These are phyloP conservation scores for Mycena maculata DNA, from an alignment of 768 basidiomycete genomes.

Conservation along the genomic window DNA sequence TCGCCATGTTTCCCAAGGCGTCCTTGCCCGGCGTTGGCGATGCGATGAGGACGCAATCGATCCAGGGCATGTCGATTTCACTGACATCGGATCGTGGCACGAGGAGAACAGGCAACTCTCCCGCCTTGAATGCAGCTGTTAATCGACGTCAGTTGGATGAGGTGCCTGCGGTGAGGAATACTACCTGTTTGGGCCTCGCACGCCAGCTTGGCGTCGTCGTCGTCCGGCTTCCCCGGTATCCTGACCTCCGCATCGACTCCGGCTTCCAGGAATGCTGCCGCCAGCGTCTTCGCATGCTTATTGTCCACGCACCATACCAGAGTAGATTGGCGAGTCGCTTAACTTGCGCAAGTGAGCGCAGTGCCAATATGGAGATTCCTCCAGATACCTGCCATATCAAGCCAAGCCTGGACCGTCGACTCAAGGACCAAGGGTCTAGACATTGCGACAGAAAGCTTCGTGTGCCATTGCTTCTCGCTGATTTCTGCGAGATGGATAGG, in stretches of 20 bases:
- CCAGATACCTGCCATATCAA: constrained; percentile 5
- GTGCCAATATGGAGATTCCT: background rate
- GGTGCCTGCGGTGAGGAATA: background rate
- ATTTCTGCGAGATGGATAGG: background rate
- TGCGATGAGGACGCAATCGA: constrained; percentile 18
- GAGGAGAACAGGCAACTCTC: constrained; percentile 15
- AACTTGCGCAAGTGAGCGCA: background rate
- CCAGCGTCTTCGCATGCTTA: background rate
- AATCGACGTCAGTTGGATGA: background rate
- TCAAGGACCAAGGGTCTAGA: background rate
- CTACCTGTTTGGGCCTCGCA: background rate
- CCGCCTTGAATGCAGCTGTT: constrained; percentile 13
- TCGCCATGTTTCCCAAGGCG: background rate
- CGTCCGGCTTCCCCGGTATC: no score
- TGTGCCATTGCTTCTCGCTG: background rate
- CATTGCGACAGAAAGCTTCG: constrained; percentile 1
- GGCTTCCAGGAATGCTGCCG: background rate
- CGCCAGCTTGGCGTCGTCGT: constrained; percentile 8
- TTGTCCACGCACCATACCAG: constrained; percentile 18
- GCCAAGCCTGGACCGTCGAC: constrained; percentile 8
- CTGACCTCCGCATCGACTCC: no score
- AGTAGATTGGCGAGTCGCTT: constrained; percentile 18
- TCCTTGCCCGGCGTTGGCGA: background rate
- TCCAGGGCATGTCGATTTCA: background rate
- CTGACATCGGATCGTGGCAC: background rate